Base-by-base conservation (phyloP, 2,329 filamentous ascomycete species). In the Cyanodermella asteris region DNA sequence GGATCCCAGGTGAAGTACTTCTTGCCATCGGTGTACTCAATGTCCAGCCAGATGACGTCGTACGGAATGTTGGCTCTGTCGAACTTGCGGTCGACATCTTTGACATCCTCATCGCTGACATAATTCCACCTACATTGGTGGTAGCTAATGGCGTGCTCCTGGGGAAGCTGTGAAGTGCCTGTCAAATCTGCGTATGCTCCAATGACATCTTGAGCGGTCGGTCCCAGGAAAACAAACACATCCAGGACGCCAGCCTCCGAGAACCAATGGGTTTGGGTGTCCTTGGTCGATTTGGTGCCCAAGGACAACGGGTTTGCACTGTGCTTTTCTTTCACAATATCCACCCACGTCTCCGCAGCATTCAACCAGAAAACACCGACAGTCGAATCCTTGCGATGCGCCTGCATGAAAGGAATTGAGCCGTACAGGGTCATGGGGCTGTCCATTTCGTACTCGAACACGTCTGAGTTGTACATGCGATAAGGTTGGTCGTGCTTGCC, bases 51-150 rank as follows among this genome's bases (percentile, higher is more conserved):
- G 40, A 97, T 97, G 34, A 94, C 77, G 49, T 97, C 87, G 53
- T 94, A 97, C 0, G 87, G 87, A 27, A 97, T 93, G 44, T 78
- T 72, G 50, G 72, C 68, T 53, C 87, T 90, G 55, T 94, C 82
- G 55, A 97, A 91, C 46, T 90, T 91, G 35, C 76, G 71, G 45
- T 94, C 82, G 20, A 97, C 84, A 41, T 94, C 82, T 47, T 77
- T 90, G 30, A 97, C 82, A 49, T 97, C 87, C 35, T 93, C 81
- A 39, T 93, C 84, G 1, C 80, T 90, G 28, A 93, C 72, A 45
- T 97, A 97, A 53, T 97, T 97, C 87, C 87, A 97, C 38, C 87
- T 75, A 47, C 87, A 94, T 48, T 97, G 87, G 43, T 97, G 87
- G 49, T 94, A 93, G 8, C 68, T 87, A 36, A 97, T 69, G 2